phyloP scores from a whole-genome alignment of 345 rosid genomes.

The Moricandia arvensis region DNA sequence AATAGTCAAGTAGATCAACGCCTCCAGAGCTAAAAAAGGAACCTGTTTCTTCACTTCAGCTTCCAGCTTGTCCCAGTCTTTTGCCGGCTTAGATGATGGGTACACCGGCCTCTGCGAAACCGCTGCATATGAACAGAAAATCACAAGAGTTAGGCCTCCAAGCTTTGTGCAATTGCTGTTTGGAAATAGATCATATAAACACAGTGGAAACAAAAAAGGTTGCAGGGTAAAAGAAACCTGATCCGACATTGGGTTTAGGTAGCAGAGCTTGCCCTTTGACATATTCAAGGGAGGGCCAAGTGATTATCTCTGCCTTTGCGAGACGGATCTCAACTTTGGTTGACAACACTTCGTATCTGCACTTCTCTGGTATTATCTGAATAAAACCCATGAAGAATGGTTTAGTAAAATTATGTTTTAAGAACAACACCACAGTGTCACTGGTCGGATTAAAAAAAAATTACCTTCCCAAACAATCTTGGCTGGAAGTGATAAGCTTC shows the following conservation, averaged over 20 bases:
- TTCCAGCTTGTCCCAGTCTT: slow-evolving; percentile 83
- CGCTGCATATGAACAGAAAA: slow-evolving; percentile 33
- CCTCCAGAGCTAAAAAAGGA: neutral
- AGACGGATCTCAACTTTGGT: slow-evolving; percentile 76
- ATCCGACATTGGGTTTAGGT: slow-evolving; percentile 43
- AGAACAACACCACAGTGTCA: neutral
- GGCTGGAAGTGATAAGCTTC: slow-evolving; percentile 63
- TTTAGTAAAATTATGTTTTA: slow-evolving; percentile 10
- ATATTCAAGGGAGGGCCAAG: slow-evolving; percentile 73
- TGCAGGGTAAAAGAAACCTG: slow-evolving; percentile 37
- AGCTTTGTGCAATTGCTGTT: too few species aligned
- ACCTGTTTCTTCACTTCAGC: slow-evolving; percentile 79
- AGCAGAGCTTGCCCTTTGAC: slow-evolving; percentile 41
- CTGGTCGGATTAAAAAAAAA: neutral
- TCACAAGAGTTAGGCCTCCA: neutral
- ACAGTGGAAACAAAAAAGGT: too few species aligned
- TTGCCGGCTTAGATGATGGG: slow-evolving; percentile 60
- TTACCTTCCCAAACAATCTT: slow-evolving; percentile 72
- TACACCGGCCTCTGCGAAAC: slow-evolving; percentile 57
- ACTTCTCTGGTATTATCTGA: slow-evolving; percentile 63
- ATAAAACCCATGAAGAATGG: slow-evolving; percentile 6
- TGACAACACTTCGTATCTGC: slow-evolving; percentile 50
- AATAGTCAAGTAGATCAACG: neutral
- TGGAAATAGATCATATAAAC: too few species aligned
- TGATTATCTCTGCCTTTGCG: slow-evolving; percentile 58